Evolutionary conservation across 768 basidiomycete genomes (phyloP), one percentile per base, ranked within the genome.

Genomic region (Guyanaporus albipodus): DNA sequence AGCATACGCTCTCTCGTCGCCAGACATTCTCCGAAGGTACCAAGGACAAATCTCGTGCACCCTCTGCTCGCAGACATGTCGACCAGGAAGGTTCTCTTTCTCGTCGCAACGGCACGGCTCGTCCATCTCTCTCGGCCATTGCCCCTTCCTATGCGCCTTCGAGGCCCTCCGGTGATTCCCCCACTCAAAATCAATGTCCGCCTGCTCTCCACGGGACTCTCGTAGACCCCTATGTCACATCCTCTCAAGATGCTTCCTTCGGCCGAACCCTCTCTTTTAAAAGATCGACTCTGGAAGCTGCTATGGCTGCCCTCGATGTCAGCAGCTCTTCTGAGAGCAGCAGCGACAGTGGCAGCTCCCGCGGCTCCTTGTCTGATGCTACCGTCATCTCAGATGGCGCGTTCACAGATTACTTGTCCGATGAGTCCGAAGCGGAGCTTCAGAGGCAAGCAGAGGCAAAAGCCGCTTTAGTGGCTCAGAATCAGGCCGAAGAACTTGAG

Each of bases 401-500:
- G 14, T 92, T 92, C 60, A 92, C 90, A 11, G 90, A 92, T 62
- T 92, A 92, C 63, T 68, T 91, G 24, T 91, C 88, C n/a, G 89
- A 91, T 60, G 89, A 92, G 67, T 91, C 88, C n/a, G 89, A 92
- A 59, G 87, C 82, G 22, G 89, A 92, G 62, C 66, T 92, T 44
- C 89, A 92, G 67, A 74, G 87, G 49, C 88, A 91, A 66, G 89
- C 89, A 5, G 90, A 91, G 59, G 81, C 80, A 18, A 81, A 79
- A 51, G 89, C 89, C 4, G 86, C 83, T 6, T 63, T 87, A 34
- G 67, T 87, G 14, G 88, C 86, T n/a, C 85, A 89, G 69, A 86
- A 78, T 50, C 82, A 85, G 56, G 77, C 80, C 36, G 88, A 91
- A 63, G 88, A 91, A 61, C 70, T 76, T 51, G 88, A 91, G 60